Evolutionary conservation across 495 filamentous ascomycete species (phyloP), one percentile per base, ranked within the genome.

Genomic region (Tuber indicum): DNA sequence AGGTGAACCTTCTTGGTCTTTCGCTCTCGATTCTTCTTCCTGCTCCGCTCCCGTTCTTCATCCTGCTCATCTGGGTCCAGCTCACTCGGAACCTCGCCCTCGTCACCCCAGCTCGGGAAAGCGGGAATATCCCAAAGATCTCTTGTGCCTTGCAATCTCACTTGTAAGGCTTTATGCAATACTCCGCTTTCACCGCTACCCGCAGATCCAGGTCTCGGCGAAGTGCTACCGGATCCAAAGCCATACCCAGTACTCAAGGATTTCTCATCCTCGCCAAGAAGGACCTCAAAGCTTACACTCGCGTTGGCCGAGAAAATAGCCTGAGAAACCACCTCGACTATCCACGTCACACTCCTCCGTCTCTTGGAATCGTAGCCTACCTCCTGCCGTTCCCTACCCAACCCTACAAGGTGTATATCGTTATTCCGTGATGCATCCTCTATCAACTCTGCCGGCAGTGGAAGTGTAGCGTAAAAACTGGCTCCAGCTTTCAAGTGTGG

Each of bases 401-500:
- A 85, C 66, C 91, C 87, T 46, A 93, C 91, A 74, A 89, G 3
- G 26, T 41, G 47, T 8, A 52, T 58, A 66, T 32, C 58, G 26
- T 36, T 16, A 16, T 23, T 74, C 72, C 72, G 72, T 42, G 39
- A 49, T 21, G 72, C 77, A 46, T 75, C 75, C 10, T 77, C 75
- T n/a, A 80, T 73, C 39, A 83, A 72, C 58, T 76, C 85, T 70
- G 92, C 88, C 3, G 94, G 95, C 7, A 98, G 89, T 12, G 89
- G 87, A 74, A 99, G 89, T 71, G 87, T 87, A 43, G 93, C 91
- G 82, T 89, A 89, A 91, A 93, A 99, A 74, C 86, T 90, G 32
- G 92, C 94, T 23, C 93, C 96, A 39, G 96, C 94, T 85, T 98
- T 99, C 79, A 99, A 89, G 84, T 97, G 92, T 19, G 96, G 94